Evolutionary conservation across 768 basidiomycete genomes (phyloP).

Genomic region (Lentinula boryana): DNA sequence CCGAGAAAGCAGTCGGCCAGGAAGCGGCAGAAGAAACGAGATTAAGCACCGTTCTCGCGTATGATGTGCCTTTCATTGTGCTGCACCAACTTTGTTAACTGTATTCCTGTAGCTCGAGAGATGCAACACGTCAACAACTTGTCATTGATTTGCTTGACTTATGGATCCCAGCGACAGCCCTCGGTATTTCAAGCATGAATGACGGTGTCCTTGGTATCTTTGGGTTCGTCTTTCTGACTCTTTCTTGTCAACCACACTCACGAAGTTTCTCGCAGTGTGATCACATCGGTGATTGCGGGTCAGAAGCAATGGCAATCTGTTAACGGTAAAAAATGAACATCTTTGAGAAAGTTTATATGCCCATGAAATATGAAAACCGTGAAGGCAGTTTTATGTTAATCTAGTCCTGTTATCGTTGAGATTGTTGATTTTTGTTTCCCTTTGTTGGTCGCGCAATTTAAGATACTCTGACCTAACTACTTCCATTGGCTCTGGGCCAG

Average conservation of each 20-base stretch:
- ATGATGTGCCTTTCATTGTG: conserved; percentile 16
- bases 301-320: conserved; percentile 62
- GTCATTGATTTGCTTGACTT: conserved; percentile 81
- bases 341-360: background rate
- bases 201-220: conserved; percentile 83
- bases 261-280: conserved; percentile 36
- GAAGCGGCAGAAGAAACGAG: conserved; percentile 63
- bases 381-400: background rate
- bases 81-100: conserved; percentile 7
- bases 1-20: conserved; percentile 64
- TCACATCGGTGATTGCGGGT: conserved; percentile 66
- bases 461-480: conserved; percentile 67
- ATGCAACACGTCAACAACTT: conserved; percentile 71
- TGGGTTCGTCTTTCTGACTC: conserved; percentile 51
- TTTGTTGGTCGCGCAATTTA: conserved; percentile 46
- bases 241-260: background rate
- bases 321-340: conserved; percentile 30
- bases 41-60: conserved; percentile 52
- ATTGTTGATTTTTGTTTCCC: conserved; percentile 1
- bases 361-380: background rate
- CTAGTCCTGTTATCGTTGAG: background rate
- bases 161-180: conserved; percentile 82
- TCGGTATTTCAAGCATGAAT: conserved; percentile 70
- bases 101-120: conserved; percentile 43
- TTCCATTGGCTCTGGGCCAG: conserved; percentile 71